Evolutionary conservation across 2,329 filamentous ascomycete species (phyloP).

Genomic region (Didymella arachidicola): DNA sequence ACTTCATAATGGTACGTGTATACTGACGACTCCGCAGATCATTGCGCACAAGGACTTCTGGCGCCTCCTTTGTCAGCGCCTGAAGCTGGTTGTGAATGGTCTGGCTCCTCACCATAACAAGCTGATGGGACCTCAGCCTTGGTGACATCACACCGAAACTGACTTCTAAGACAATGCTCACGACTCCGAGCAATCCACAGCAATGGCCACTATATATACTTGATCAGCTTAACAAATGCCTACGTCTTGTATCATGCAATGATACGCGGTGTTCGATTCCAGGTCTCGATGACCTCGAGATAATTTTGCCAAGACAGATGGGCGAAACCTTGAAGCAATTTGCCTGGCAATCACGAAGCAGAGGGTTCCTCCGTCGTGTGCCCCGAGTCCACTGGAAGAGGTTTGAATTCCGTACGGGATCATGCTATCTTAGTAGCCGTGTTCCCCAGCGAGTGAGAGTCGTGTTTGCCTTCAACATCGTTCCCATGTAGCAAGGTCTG

Average conservation of each 20-base stretch:
- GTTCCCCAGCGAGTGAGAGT: not conserved
- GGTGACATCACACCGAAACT: not conserved
- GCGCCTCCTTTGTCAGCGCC: not conserved
- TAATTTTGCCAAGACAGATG: slow-evolving; percentile 1
- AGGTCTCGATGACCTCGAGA: slow-evolving; percentile 4
- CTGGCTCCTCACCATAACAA: not conserved
- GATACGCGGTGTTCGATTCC: not conserved
- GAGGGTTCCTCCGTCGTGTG: not conserved
- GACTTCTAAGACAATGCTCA: not conserved
- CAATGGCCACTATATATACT: not conserved
- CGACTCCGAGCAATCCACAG: not conserved
- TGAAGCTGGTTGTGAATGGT: not conserved
- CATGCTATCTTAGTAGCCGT: not conserved
- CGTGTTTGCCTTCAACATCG: not conserved
- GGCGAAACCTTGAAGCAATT: not conserved
- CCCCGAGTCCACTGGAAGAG: not conserved
- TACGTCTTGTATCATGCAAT: not conserved
- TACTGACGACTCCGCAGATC: slow-evolving; percentile 8
- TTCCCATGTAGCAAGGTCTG: not conserved
- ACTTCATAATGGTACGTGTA: slow-evolving; percentile 8
- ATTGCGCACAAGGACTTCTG: not conserved
- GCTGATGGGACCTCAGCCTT: not conserved
- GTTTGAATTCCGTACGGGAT: not conserved
- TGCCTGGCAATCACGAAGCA: not conserved
- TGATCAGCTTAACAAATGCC: not conserved